A percentile compares a stretch with the other conserved stretches of the same genome.
phyloP scores from a whole-genome alignment of 2,329 filamentous ascomycete genomes.

The Cytospora schulzeri region DNA sequence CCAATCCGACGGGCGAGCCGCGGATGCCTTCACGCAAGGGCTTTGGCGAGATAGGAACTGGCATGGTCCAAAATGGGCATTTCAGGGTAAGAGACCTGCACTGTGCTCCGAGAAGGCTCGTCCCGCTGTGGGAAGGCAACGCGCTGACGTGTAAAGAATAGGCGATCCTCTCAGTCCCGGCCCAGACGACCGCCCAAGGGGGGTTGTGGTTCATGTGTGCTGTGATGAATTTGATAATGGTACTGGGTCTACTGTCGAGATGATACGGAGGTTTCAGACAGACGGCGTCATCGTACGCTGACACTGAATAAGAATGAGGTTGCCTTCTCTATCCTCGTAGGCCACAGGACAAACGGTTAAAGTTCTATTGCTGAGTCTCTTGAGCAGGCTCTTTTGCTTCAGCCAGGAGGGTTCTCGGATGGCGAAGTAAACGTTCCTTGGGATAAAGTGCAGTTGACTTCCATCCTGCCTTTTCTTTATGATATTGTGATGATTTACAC shows the following conservation, averaged over 20 bases:
- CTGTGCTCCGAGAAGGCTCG: not conserved
- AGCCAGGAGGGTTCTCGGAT: no score
- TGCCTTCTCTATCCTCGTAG: no score
- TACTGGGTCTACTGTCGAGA: not conserved
- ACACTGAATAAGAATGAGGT: not conserved
- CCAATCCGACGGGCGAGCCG: not conserved
- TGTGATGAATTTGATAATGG: not conserved
- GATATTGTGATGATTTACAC: no score
- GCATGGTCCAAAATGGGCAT: constrained; percentile 6
- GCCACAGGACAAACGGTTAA: no score
- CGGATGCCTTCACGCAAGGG: not conserved
- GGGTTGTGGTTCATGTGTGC: not conserved
- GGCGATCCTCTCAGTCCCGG: not conserved
- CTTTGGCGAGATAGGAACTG: not conserved
- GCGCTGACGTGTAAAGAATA: not conserved
- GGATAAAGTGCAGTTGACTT: no score
- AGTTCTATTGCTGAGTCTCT: no score
- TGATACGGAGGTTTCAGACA: not conserved
- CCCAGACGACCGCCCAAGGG: not conserved
- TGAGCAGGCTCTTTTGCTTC: no score
- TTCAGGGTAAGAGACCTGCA: not conserved
- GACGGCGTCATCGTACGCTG: not conserved
- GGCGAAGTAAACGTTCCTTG: no score
- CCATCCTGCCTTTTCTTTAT: no score
- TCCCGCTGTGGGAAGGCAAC: not conserved